Base-by-base conservation (phyloP, 2,329 filamentous ascomycete species). In the Sphaerulina populicola region DNA sequence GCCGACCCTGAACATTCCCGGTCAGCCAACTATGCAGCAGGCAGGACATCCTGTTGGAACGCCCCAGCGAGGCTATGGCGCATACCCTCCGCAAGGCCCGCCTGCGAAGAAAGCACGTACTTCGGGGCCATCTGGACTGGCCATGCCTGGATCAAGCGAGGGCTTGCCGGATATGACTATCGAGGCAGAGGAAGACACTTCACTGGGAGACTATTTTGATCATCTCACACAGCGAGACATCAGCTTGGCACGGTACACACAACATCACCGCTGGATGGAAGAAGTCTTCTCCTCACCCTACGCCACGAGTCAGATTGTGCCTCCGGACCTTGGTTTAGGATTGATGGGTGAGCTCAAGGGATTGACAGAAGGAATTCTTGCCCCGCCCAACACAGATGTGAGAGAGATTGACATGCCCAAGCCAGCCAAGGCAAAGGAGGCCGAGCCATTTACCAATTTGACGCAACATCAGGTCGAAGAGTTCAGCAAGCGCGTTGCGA, bases 261-360 rank as follows among this genome's bases (percentile, higher is more conserved):
- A 96, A 65, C 94, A 98, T 62, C 91, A 98, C 63, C 88, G 95
- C 68, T 97, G 91, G 93, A 95, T 98, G 88, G 93, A 97, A 65
- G 91, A 98, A 70, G 83, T 98, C 27, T 79, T 97, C 48, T 88
- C 86, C 0, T 97, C 91, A 1, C 88, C 90, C 0, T 96, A 95
- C 65, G 78, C 85, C 21, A 85, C 91, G 55, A 79, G 79, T 44
- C 88, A 94, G 65, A 94, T 98, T 52, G 81, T 84, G 7, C 89
- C 91, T 0, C 81, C 89, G 2, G 90, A 95, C 65, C 79, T 97
- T 31, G 89, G 89, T 0, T 74, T 97, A 8, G 93, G 93, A 3
- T 77, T 76, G 9, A 73, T 74, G 70, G 93, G 93, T 35, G 86
- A 90, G 68, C 75, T 98, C 15, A 82, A 86, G 21, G 77, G 79